Conservation (phyloP, 1,284 basidiomycete genomes). For the Apiotrichum veenhuisii region DNA sequence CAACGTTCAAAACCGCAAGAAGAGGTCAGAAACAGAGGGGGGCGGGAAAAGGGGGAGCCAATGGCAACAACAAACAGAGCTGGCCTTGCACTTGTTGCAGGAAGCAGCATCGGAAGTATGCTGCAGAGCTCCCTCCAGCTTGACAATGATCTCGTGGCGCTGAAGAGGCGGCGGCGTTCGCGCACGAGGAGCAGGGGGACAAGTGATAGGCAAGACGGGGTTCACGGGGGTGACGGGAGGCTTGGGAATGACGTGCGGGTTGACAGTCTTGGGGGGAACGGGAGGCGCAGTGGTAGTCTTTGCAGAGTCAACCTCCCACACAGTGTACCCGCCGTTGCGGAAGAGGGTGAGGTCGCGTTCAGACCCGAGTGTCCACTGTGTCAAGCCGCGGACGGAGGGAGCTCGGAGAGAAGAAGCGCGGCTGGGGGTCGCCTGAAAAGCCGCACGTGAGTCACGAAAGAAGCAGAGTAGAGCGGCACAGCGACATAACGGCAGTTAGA, state of each 20-base stretch:
- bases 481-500: background rate
- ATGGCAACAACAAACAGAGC: constrained; percentile 7
- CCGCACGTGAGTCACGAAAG: background rate
- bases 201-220: background rate
- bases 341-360: constrained; percentile 36
- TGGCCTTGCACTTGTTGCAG: background rate
- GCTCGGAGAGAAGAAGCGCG: background rate
- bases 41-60: background rate
- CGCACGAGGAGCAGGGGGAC: background rate
- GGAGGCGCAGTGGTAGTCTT: background rate
- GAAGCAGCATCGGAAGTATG: background rate
- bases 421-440: background rate
- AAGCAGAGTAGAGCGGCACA: background rate
- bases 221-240: background rate
- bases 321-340: constrained; percentile 36
- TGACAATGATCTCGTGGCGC: constrained; percentile 2
- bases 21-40: constrained; percentile 5
- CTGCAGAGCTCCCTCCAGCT: background rate
- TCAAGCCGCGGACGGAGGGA: constrained; percentile 19
- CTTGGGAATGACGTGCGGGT: background rate
- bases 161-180: background rate
- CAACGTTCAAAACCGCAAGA: constrained; percentile 6
- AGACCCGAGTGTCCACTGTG: constrained; percentile 28
- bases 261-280: background rate
- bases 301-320: constrained; percentile 27